A percentile compares a stretch with the other conserved stretches of the same genome.
These are phyloP conservation scores for Arachnomyces sp. DNA, from an alignment of 2,329 filamentous ascomycete species.

Conservation along the genomic window DNA sequence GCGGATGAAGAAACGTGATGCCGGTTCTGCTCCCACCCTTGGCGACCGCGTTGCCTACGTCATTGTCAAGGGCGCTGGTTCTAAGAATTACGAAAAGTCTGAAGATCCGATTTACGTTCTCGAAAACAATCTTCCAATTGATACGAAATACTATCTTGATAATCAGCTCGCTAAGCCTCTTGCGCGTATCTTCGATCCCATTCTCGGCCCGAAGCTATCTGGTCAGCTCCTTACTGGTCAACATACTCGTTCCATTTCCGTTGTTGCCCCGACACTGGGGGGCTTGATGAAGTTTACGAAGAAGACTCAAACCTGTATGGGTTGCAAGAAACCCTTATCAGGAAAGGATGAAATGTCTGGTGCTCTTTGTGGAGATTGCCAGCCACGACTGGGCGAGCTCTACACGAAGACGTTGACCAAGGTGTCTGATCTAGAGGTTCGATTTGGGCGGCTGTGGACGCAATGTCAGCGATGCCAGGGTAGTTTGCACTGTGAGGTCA, in stretches of 20 bases:
- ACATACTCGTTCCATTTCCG: conserved; percentile 88
- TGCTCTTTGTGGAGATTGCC: conserved; percentile 82
- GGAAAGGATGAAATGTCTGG: conserved; percentile 71
- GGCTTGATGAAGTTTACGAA: conserved; percentile 98
- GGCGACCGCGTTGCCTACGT: conserved; percentile 98
- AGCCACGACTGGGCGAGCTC: conserved; percentile 77
- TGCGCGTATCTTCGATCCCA: conserved; percentile 93
- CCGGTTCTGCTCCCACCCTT: conserved; percentile 82
- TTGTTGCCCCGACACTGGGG: conserved; percentile 82
- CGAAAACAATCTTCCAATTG: conserved; percentile 95
- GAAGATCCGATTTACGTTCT: conserved; percentile 96
- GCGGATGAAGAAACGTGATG: conserved; percentile 94
- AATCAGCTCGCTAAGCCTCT: conserved; percentile 96
- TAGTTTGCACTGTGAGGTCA: conserved; percentile 96
- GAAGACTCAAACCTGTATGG: conserved; percentile 97
- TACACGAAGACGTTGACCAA: conserved; percentile 87
- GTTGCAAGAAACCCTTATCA: conserved; percentile 91
- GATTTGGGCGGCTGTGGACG: conserved; percentile 91
- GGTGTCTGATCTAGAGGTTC: conserved; percentile 84
- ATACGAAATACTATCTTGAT: conserved; percentile 97
- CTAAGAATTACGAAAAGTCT: conserved; percentile 94
- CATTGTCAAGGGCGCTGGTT: conserved; percentile 84
- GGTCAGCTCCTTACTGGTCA: conserved; percentile 80
- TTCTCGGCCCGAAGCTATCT: conserved; percentile 87
- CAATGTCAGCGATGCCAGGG: conserved; percentile 97